phyloP scores from a whole-genome alignment of 768 basidiomycete species.

The Psilocybe subaeruginosa region DNA sequence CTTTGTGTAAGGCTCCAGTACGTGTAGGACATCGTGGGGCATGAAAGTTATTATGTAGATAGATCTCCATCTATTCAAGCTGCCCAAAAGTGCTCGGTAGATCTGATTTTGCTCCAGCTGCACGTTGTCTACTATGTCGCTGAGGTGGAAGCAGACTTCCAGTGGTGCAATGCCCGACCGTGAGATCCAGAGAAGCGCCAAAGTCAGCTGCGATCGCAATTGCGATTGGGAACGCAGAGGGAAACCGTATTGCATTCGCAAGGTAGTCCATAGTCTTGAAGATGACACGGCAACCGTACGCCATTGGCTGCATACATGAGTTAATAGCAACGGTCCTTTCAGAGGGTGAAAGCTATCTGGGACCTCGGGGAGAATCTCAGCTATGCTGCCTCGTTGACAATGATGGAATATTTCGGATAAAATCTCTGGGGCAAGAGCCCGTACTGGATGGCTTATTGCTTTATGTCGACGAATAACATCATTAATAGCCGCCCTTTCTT shows the following conservation, averaged over 20 bases:
- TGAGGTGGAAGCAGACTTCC: not conserved
- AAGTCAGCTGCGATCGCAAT: not conserved
- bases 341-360: not conserved
- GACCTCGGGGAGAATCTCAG: not conserved
- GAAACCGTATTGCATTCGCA: not conserved
- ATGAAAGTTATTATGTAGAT: not conserved
- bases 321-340: not conserved
- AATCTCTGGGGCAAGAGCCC: not conserved
- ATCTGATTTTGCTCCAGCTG: not conserved
- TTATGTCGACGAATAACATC: not conserved
- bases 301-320: not conserved
- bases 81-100: not conserved
- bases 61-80: not conserved
- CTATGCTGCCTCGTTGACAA: not conserved
- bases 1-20: not conserved
- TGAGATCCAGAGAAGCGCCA: not conserved
- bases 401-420: conserved; percentile 3
- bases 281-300: not conserved
- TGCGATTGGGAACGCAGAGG: not conserved
- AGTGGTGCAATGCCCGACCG: not conserved
- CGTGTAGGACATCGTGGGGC: not conserved
- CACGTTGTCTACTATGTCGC: not conserved
- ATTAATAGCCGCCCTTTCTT: not conserved
- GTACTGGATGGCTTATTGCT: not conserved
- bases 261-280: not conserved